These are phyloP conservation scores for Myxozyma nipponensis DNA, from an alignment of 805 yeast species.

Conservation along the genomic window DNA sequence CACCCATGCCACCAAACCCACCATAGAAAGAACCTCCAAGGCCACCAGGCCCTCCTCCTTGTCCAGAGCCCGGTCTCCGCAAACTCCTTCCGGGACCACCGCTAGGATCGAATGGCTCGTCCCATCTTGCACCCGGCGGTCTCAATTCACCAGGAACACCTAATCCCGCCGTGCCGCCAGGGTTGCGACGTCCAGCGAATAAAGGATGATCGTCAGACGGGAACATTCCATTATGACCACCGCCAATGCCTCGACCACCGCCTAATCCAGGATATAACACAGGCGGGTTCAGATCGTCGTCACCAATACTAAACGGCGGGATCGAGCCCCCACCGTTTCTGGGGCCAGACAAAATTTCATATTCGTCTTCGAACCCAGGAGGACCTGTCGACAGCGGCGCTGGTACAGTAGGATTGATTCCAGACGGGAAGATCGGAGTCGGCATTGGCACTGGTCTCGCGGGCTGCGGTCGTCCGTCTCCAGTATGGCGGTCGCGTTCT, in stretches of 20 bases:
- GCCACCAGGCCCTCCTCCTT: conserved; percentile 28
- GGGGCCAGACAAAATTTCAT: conserved; percentile 30
- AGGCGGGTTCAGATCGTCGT: conserved; percentile 40
- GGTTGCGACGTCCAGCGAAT: conserved; percentile 25
- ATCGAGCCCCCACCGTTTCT: conserved; percentile 6
- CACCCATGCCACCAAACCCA: conserved; percentile 9
- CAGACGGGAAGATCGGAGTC: background rate
- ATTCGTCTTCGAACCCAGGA: conserved; percentile 47
- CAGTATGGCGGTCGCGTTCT: background rate
- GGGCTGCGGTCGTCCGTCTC: background rate
- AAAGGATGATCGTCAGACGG: conserved; percentile 29
- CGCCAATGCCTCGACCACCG: conserved; percentile 11
- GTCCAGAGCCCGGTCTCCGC: conserved; percentile 6
- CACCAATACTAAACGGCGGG: conserved; percentile 36
- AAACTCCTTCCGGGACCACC: conserved; percentile 10
- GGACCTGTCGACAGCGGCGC: conserved; percentile 33
- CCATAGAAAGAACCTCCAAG: conserved; percentile 21
- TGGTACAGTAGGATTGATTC: conserved; percentile 8
- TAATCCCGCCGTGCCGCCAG: conserved; percentile 14
- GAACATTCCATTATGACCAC: conserved; percentile 26
- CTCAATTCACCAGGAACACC: conserved; percentile 27
- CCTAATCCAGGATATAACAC: conserved; percentile 34
- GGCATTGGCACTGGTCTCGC: background rate
- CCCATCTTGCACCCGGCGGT: conserved; percentile 42
- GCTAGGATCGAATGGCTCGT: conserved; percentile 36